phyloP scores from a whole-genome alignment of 768 basidiomycete species.

The Termitomyces sp. region DNA sequence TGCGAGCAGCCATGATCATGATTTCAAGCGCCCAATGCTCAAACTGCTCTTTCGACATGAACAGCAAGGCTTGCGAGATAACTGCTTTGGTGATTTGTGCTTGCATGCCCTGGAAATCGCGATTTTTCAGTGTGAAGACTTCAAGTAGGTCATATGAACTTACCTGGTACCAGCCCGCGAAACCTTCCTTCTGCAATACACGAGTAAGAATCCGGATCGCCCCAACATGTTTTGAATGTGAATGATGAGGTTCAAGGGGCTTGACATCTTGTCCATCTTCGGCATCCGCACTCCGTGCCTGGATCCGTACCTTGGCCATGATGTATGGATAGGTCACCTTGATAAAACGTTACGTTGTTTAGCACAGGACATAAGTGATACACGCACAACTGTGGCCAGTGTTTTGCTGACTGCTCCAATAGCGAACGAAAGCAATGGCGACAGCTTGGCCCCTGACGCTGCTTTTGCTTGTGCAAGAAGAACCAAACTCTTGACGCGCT shows the following conservation, averaged over 20 bases:
- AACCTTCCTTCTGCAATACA: conserved; percentile 72
- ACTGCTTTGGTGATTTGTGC: conserved; percentile 97
- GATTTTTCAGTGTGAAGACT: neutral
- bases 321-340: conserved; percentile 95
- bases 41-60: conserved; percentile 97
- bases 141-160: conserved; percentile 16
- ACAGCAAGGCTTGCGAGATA: conserved; percentile 89
- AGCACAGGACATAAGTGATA: neutral
- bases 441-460: conserved; percentile 51
- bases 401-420: conserved; percentile 95
- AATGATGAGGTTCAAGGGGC: conserved; percentile 36
- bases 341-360: neutral
- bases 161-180: conserved; percentile 95
- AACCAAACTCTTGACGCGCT: conserved; percentile 77
- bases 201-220: conserved; percentile 72
- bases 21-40: conserved; percentile 81
- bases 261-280: conserved; percentile 38
- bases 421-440: conserved; percentile 72
- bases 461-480: conserved; percentile 47
- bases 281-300: conserved; percentile 65
- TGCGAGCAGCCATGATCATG: conserved; percentile 47
- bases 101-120: conserved; percentile 70
- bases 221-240: conserved; percentile 50
- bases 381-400: conserved; percentile 85
- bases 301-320: conserved; percentile 95